A percentile compares a stretch with the other conserved stretches of the same genome.
These are phyloP conservation scores for Fusarium ramigenum DNA, from an alignment of 2,329 filamentous ascomycete species.

Conservation along the genomic window DNA sequence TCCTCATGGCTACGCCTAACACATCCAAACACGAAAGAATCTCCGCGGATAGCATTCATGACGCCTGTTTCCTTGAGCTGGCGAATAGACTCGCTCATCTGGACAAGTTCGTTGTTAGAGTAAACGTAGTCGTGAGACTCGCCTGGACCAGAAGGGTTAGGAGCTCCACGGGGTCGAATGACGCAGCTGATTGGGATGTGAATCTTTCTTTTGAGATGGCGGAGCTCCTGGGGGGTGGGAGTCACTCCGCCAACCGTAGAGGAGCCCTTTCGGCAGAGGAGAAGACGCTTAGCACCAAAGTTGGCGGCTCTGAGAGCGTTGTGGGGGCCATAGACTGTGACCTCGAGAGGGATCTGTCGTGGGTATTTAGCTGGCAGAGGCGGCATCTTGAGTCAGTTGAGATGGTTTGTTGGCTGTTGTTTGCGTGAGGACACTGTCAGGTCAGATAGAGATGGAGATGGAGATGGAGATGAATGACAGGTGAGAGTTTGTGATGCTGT, in stretches of 20 bases:
- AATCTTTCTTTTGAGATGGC: slow-evolving; percentile 39
- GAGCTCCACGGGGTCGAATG: slow-evolving; percentile 58
- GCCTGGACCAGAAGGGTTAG: slow-evolving; percentile 4
- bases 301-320: slow-evolving; percentile 52
- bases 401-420: background rate
- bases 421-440: background rate
- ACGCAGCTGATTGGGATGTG: slow-evolving; percentile 61
- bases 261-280: slow-evolving; percentile 63
- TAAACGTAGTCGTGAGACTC: slow-evolving; percentile 59
- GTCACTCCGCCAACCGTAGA: slow-evolving; percentile 63
- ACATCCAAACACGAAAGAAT: slow-evolving; percentile 67
- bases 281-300: slow-evolving; percentile 60
- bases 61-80: slow-evolving; percentile 50
- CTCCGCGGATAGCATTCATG: slow-evolving; percentile 54
- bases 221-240: slow-evolving; percentile 54
- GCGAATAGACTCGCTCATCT: slow-evolving; percentile 55
- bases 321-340: slow-evolving; percentile 61
- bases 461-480: background rate
- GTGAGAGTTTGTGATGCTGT: background rate
- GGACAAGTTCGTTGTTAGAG: slow-evolving; percentile 52
- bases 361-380: background rate
- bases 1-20: slow-evolving; percentile 40
- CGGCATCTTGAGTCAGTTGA: slow-evolving; percentile 8
- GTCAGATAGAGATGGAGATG: background rate
- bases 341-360: slow-evolving; percentile 54